Evolutionary conservation across 768 basidiomycete species (phyloP), one percentile per base, ranked within the genome.

Genomic region (Tremella fuciformis): DNA sequence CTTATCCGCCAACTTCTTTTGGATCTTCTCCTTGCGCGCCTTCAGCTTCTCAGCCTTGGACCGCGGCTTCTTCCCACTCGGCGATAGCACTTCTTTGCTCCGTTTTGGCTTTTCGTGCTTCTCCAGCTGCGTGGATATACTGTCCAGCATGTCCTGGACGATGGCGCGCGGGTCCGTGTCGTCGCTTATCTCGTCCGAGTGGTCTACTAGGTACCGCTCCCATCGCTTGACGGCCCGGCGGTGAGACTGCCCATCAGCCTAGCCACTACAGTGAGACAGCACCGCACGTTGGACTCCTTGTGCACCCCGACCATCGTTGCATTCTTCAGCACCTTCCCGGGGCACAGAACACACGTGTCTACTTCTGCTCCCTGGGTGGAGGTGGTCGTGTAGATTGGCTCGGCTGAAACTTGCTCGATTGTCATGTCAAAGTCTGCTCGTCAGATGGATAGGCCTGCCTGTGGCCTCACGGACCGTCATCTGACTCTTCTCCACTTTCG

Each of bases 261-360:
- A 21, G 41, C 46, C 8, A 59, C 7, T 44, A 15, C 18, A 19
- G 41, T 42, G 26, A 34, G 2, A 6, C 2, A 18, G 3, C 41
- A 13, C 63, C 64, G 50, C 29, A 73, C 65, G 25, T 57, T 52
- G 53, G 63, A 60, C 9, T 55, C 60, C 25, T 66, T 41, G 59
- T 73, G 71, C 4, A 53, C 37, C 37, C 57, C 29, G 0, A 58
- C 53, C 59, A 70, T 66, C 11, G 62, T 53, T 2, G 66, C 58
- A 24, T 63, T 64, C 52, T 69, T 66, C 41, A 73, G 34, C 3
- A 60, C 37, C 53, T 64, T 66, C 8, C 61, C 61, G 2, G 69
- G 71, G 60, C 71, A 73, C 7, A 70, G 49, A 0, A 73, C 64
- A 42, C 71, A 73, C 7, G 42, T 34, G 11, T 34, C 29, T 18